Percentiles rank a stretch among this genome's conserved stretches.
Conservation (phyloP, 1,284 basidiomycete species). For the Psilocybe mexicana region DNA sequence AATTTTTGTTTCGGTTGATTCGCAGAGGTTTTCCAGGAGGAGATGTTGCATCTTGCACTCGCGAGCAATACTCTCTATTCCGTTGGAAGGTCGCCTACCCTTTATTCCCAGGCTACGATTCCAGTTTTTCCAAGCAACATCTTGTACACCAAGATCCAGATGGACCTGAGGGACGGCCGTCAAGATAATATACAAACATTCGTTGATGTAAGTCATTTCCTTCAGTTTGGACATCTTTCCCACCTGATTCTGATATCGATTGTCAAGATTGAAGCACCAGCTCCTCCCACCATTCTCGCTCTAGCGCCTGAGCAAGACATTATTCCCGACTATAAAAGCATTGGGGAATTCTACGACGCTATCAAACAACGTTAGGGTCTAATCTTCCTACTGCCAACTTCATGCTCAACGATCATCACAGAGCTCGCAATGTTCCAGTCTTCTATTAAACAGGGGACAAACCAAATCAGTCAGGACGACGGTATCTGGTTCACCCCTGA, state of each 20-base stretch:
- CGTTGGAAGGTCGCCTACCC: neutral
- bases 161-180: neutral
- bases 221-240: too few relatives aligned
- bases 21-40: neutral
- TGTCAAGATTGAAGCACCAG: too few relatives aligned
- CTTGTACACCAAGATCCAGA: neutral
- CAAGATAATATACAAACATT: conserved; percentile 3
- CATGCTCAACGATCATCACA: neutral
- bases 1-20: neutral
- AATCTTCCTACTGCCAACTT: too few relatives aligned
- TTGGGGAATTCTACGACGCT: conserved; percentile 7
- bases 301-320: neutral
- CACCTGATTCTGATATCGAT: too few relatives aligned
- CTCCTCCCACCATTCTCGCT: too few relatives aligned
- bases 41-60: conserved; percentile 6
- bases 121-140: neutral
- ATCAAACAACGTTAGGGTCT: neutral
- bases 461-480: neutral
- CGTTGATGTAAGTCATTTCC: neutral
- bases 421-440: neutral
- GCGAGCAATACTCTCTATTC: conserved; percentile 2
- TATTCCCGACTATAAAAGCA: neutral
- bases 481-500: neutral
- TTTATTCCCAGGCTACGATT: neutral
- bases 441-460: neutral